phyloP scores from a whole-genome alignment of 2,329 filamentous ascomycete genomes.

The Raffaelea arxii region DNA sequence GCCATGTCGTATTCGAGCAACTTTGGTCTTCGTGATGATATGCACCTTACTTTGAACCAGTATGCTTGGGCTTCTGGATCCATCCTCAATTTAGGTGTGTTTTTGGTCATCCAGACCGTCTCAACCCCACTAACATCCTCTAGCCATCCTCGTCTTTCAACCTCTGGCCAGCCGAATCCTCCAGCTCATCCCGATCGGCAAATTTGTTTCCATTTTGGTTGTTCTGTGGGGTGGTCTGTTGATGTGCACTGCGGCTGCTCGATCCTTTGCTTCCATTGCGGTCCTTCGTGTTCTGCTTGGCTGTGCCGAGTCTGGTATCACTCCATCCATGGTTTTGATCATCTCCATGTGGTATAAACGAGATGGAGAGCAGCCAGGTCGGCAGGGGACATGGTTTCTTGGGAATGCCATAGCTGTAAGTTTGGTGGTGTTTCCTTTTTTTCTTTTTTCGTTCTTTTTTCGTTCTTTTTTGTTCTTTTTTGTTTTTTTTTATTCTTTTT shows the following conservation, averaged over 20 bases:
- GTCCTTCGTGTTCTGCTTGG: constrained; percentile 25
- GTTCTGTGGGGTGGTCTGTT: constrained; percentile 25
- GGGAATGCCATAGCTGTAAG: constrained; percentile 9
- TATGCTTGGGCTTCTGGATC: constrained; percentile 8
- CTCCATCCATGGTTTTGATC: constrained; percentile 25
- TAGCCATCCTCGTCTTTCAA: constrained; percentile 13
- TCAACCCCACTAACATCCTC: too few species aligned
- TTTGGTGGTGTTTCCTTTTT: background rate
- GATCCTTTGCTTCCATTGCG: constrained; percentile 24
- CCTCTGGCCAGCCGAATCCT: constrained; percentile 27
- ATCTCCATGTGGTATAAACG: constrained; percentile 26
- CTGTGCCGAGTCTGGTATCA: constrained; percentile 28
- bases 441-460: background rate
- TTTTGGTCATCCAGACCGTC: too few species aligned
- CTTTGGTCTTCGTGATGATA: constrained; percentile 14
- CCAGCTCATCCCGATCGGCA: constrained; percentile 30
- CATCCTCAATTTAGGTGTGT: constrained; percentile 4
- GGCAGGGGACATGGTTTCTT: constrained; percentile 8
- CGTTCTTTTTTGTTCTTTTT: background rate
- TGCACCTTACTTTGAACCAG: constrained; percentile 7
- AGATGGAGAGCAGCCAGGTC: constrained; percentile 12
- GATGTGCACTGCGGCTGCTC: constrained; percentile 18
- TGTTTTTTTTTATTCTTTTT: background rate
- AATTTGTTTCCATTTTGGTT: constrained; percentile 31
- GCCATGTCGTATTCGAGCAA: constrained; percentile 14